phyloP scores from a whole-genome alignment of 148 eudicot species.

The Cornus kousa region DNA sequence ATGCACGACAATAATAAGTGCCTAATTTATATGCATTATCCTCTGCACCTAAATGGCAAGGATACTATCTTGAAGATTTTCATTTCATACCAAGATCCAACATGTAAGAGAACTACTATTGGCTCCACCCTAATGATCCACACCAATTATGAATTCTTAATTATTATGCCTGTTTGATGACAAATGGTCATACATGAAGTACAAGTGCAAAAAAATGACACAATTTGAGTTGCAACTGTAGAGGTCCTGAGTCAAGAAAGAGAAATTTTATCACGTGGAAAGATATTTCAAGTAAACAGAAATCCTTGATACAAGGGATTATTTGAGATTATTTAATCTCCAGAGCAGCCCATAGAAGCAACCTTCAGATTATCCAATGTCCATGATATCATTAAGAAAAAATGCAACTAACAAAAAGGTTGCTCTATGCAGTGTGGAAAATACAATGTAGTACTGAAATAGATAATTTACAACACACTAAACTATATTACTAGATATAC shows the following conservation, averaged over 20 bases:
- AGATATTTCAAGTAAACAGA: background rate
- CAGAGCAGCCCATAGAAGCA: background rate
- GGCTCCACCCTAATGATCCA: background rate
- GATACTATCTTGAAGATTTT: background rate
- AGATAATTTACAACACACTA: background rate
- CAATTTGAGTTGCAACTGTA: background rate
- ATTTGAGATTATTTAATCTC: background rate
- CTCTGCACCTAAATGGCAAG: background rate
- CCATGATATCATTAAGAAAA: background rate
- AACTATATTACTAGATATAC: slow-evolving; percentile 28
- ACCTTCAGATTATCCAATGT: background rate
- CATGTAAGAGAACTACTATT: background rate
- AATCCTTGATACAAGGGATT: background rate
- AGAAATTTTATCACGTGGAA: background rate
- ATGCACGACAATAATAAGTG: background rate
- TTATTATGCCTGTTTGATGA: background rate
- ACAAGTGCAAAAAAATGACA: background rate
- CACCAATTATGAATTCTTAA: background rate
- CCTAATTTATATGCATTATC: background rate
- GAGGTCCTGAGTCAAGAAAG: background rate
- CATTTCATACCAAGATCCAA: background rate
- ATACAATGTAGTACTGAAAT: background rate
- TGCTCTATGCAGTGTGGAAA: background rate
- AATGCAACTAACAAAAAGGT: background rate
- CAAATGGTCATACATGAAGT: background rate